A percentile compares a stretch with the other conserved stretches of the same genome.
Evolutionary conservation across 225 moss, liverwort and hornwort species (phyloP).

Genomic region (Pleurozium schreberi): DNA sequence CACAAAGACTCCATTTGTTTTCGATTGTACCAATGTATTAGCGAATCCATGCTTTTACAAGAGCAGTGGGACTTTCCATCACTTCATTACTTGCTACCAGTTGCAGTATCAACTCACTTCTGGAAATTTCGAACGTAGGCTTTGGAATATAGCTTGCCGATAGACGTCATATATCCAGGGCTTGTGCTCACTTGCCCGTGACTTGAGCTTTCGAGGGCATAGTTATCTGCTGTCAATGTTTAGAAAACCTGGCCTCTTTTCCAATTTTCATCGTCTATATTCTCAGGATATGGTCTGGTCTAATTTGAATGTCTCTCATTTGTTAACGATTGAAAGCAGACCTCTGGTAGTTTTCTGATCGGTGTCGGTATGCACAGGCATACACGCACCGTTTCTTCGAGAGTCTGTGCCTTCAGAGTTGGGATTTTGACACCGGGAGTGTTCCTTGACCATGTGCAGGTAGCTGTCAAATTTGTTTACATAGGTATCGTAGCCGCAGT

Average conservation of each 20-base stretch:
- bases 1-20: neutral
- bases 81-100: neutral
- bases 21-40: neutral
- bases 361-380: neutral
- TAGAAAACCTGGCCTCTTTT: neutral
- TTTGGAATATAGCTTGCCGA: neutral
- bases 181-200: neutral
- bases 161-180: neutral
- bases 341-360: neutral
- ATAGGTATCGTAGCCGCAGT: slow-evolving; percentile 34
- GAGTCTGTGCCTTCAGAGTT: neutral
- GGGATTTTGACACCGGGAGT: neutral
- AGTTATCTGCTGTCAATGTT: neutral
- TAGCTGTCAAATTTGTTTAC: slow-evolving; percentile 40
- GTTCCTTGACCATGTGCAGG: slow-evolving; percentile 10
- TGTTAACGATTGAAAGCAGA: neutral
- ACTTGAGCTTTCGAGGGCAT: neutral
- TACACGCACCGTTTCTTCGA: neutral
- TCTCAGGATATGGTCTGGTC: neutral
- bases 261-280: neutral
- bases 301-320: neutral
- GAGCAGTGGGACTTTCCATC: neutral
- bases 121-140: neutral
- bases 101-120: neutral
- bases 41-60: neutral